phyloP scores from a whole-genome alignment of 2,329 filamentous ascomycete genomes.

The Neonectria sp. region DNA sequence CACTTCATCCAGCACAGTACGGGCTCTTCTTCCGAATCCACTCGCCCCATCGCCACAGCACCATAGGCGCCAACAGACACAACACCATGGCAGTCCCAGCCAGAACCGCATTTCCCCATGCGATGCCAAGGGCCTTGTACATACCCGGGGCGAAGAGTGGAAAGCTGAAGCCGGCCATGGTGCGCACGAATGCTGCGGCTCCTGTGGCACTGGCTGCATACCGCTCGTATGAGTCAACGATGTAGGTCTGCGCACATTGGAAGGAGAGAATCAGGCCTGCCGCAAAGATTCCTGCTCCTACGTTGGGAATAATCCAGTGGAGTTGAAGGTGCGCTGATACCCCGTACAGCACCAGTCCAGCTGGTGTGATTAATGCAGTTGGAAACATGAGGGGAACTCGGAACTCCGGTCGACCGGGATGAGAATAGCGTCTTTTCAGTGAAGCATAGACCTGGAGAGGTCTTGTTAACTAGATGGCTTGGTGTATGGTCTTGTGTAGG shows the following conservation, averaged over 20 bases:
- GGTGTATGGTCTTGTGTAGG: rapidly evolving
- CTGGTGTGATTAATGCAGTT: conserved; percentile 59
- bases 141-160: conserved; percentile 69
- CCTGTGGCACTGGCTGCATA: conserved; percentile 61
- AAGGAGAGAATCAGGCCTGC: conserved; percentile 70
- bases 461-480: not conserved
- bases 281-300: conserved; percentile 64
- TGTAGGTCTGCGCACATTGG: conserved; percentile 71
- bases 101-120: conserved; percentile 59
- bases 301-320: conserved; percentile 70
- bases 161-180: conserved; percentile 69
- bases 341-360: conserved; percentile 66
- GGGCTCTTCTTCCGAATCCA: conserved; percentile 39
- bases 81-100: conserved; percentile 46
- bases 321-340: conserved; percentile 58
- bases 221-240: conserved; percentile 66
- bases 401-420: conserved; percentile 52
- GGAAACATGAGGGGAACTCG: conserved; percentile 55
- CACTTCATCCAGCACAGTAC: conserved; percentile 36
- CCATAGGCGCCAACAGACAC: conserved; percentile 35
- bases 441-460: conserved; percentile 44
- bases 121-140: conserved; percentile 59
- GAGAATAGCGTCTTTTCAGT: conserved; percentile 45
- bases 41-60: conserved; percentile 41
- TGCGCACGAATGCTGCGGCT: conserved; percentile 69